Conservation (phyloP, 768 basidiomycete genomes). For the Lactifluus pinguis region DNA sequence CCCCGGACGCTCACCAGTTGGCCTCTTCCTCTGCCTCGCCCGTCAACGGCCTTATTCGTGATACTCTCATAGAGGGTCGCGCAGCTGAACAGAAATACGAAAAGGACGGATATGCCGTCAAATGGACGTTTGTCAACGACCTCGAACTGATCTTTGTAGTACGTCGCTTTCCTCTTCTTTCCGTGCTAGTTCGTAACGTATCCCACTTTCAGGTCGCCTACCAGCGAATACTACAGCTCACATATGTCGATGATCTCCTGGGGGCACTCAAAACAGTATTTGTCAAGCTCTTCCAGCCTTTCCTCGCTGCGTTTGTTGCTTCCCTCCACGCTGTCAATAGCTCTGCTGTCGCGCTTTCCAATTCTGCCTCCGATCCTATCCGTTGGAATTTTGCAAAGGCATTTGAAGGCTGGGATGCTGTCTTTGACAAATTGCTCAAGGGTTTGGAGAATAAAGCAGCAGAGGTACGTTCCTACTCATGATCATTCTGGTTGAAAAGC, state of each 20-base stretch:
- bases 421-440: constrained; percentile 69
- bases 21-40: constrained; percentile 69
- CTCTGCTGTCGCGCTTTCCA: constrained; percentile 30
- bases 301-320: constrained; percentile 73
- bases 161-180: constrained; percentile 26
- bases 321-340: constrained; percentile 61
- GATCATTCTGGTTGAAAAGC: background rate
- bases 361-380: constrained; percentile 29
- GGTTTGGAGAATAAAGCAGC: constrained; percentile 70
- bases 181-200: background rate
- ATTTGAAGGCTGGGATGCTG: constrained; percentile 71
- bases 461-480: constrained; percentile 34
- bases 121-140: constrained; percentile 93
- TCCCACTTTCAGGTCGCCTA: constrained; percentile 67
- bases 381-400: constrained; percentile 63
- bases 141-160: constrained; percentile 96
- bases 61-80: constrained; percentile 86
- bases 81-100: constrained; percentile 79
- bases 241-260: constrained; percentile 88
- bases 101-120: constrained; percentile 88
- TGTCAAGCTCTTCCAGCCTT: constrained; percentile 77
- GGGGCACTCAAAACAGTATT: constrained; percentile 75
- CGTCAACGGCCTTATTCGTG: constrained; percentile 80
- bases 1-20: constrained; percentile 68
- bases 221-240: constrained; percentile 89